Evolutionary conservation across 768 basidiomycete species (phyloP), one percentile per base, ranked within the genome.

Genomic region (Goffeauzyma gilvescens): DNA sequence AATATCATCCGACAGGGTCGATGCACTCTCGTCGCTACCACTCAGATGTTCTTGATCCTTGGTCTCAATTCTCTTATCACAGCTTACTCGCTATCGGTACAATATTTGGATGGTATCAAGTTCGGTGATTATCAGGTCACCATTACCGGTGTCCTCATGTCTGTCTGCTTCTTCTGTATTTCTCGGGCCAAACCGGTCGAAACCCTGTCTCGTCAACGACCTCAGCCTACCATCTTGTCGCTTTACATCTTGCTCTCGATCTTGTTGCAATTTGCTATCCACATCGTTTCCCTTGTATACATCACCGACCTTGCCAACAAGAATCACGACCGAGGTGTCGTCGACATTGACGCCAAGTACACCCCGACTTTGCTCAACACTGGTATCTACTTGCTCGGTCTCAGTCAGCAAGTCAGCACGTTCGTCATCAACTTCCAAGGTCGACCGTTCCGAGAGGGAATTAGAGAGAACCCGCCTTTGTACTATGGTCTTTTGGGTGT

Each of bases 41-140:
- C 90, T 41, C 93, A 98, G 67, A 98, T 98, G 93, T 98, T 95
- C 75, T 93, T 95, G 69, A 98, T 98, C 52, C 70, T 98, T 27
- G 93, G 90, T 1, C 68, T 98, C 43, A 98, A 96, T 60, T 96
- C 93, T 58, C 69, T 98, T 31, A 98, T 96, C 65, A 90, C 89
- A 3, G 93, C 93, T n/a, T 96, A 90, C 67, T 89, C 84, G 60
- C 69, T 96, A 48, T 87, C 83, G 52, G 93, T 96, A 23, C 89
- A 90, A 63, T 95, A 98, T 58, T 71, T 98, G 2, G 90, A 96
- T 50, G 93, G 93, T 15, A 95, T 98, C 72, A 96, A 96, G 65
- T 95, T 89, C 64, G 93, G 93, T 12, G 93, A 98, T 61, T 98
- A 98, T 61, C 90, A 98, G 59, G 80, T 93, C 25, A 95, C 90